These are phyloP conservation scores for Lycium barbarum DNA, from an alignment of 257 asterid genomes.

Conservation along the genomic window DNA sequence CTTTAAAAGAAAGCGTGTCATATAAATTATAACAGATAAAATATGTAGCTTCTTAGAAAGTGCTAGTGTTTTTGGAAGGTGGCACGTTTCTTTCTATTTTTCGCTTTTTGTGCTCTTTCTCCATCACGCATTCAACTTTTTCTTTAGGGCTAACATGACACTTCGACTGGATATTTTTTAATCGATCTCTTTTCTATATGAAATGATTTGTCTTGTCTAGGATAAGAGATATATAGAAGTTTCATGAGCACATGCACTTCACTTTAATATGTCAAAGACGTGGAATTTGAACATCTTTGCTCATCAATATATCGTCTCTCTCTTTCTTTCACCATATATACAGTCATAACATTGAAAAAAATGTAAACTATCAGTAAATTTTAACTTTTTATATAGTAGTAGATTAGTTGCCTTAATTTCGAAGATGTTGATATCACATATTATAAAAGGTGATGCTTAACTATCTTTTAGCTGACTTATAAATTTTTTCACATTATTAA, in stretches of 20 bases:
- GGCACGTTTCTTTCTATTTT: conserved; percentile 21
- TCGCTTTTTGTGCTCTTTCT: conserved; percentile 27
- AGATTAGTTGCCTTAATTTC: too few relatives aligned
- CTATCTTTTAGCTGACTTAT: too few relatives aligned
- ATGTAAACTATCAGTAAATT: too few relatives aligned
- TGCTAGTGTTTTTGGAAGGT: conserved; percentile 32
- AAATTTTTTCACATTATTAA: too few relatives aligned
- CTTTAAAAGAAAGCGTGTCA: not conserved
- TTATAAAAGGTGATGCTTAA: too few relatives aligned
- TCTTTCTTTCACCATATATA: too few relatives aligned
- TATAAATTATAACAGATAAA: not conserved
- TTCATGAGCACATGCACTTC: not conserved
- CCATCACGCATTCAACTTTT: conserved; percentile 22
- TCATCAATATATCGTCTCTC: too few relatives aligned
- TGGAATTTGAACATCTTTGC: not conserved
- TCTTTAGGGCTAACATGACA: not conserved
- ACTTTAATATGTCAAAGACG: not conserved
- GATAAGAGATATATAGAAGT: not conserved
- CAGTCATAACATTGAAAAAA: too few relatives aligned
- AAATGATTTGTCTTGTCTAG: not conserved
- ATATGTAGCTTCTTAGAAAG: conserved; percentile 15
- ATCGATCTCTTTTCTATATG: not conserved
- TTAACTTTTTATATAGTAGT: too few relatives aligned
- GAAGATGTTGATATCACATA: too few relatives aligned
- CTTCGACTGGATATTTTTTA: not conserved